phyloP scores from a whole-genome alignment of 2,329 filamentous ascomycete genomes.

The Xylariaceae sp. region DNA sequence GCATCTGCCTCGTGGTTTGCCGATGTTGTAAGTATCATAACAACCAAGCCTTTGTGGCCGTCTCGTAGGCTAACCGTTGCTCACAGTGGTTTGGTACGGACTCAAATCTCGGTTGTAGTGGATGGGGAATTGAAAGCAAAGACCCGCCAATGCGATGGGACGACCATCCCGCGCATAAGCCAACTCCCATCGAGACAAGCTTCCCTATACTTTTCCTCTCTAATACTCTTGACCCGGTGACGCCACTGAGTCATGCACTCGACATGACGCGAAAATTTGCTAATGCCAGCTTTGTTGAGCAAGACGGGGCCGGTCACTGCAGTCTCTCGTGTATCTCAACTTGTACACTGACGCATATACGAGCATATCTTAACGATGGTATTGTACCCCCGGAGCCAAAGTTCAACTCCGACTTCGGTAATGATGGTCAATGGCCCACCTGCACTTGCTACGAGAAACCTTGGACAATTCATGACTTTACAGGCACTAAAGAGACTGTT shows the following conservation, averaged over 20 bases:
- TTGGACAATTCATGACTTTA: conserved; percentile 28
- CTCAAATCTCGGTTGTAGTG: conserved; percentile 43
- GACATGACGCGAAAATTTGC: conserved; percentile 47
- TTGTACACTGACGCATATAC: conserved; percentile 44
- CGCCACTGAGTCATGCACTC: conserved; percentile 56
- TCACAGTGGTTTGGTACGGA: conserved; percentile 39
- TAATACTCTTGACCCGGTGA: conserved; percentile 65
- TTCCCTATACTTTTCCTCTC: conserved; percentile 63
- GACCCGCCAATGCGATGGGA: conserved; percentile 43
- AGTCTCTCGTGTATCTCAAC: conserved; percentile 42
- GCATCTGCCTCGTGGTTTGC: conserved; percentile 43
- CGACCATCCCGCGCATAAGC: conserved; percentile 39
- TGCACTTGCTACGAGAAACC: conserved; percentile 39
- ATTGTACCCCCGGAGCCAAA: conserved; percentile 40
- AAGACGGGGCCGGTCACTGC: conserved; percentile 45
- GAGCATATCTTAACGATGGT: conserved; percentile 45
- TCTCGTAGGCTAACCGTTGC: conserved; percentile 15
- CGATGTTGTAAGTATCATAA: conserved; percentile 41
- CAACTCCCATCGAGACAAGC: conserved; percentile 48
- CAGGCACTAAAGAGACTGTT: not conserved
- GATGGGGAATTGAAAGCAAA: conserved; percentile 43
- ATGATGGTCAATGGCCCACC: conserved; percentile 33
- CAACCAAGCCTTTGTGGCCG: not conserved
- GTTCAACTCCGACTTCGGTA: conserved; percentile 28
- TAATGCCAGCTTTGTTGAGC: conserved; percentile 46